Percentiles rank a stretch among this genome's conserved stretches.
Conservation (phyloP, 2,329 filamentous ascomycete species). For the Phialophora verrucosa region DNA sequence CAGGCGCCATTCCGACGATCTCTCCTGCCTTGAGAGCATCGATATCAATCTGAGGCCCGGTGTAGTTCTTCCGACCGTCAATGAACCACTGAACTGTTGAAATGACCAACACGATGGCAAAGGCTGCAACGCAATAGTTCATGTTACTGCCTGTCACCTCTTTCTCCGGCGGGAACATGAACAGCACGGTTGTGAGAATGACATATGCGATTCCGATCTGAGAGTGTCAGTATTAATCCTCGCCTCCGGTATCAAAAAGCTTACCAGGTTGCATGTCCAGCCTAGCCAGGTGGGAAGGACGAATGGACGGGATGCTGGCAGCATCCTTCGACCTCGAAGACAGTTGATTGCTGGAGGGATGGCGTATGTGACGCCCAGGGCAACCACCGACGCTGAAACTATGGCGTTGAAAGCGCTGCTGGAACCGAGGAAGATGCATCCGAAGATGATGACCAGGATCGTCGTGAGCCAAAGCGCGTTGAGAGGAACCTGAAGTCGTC, state of each 20-base stretch:
- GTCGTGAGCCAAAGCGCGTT: constrained; percentile 69
- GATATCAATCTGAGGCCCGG: constrained; percentile 57
- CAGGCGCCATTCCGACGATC: constrained; percentile 33
- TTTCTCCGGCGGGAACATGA: constrained; percentile 72
- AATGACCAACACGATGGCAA: constrained; percentile 63
- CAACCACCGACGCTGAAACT: constrained; percentile 72
- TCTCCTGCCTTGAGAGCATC: constrained; percentile 41
- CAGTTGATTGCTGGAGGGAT: constrained; percentile 75
- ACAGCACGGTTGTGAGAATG: constrained; percentile 73
- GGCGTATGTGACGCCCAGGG: constrained; percentile 73
- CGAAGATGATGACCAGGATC: constrained; percentile 68
- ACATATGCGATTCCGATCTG: constrained; percentile 67
- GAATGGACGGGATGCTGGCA: constrained; percentile 66
- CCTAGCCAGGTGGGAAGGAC: constrained; percentile 60
- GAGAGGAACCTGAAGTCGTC: constrained; percentile 66
- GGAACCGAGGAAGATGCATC: constrained; percentile 72
- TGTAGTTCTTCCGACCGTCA: constrained; percentile 66
- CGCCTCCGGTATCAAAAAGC: constrained; percentile 24
- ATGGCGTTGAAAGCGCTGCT: constrained; percentile 73
- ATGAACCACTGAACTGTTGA: constrained; percentile 65
- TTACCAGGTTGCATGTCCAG: constrained; percentile 65
- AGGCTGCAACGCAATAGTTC: constrained; percentile 63
- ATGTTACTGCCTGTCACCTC: constrained; percentile 71
- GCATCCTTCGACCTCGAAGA: constrained; percentile 67
- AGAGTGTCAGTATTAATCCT: neutral